Evolutionary conservation across 129 eudicot genomes (phyloP), one percentile per base, ranked within the genome.

Genomic region (Chrysanthemum seticuspe): DNA sequence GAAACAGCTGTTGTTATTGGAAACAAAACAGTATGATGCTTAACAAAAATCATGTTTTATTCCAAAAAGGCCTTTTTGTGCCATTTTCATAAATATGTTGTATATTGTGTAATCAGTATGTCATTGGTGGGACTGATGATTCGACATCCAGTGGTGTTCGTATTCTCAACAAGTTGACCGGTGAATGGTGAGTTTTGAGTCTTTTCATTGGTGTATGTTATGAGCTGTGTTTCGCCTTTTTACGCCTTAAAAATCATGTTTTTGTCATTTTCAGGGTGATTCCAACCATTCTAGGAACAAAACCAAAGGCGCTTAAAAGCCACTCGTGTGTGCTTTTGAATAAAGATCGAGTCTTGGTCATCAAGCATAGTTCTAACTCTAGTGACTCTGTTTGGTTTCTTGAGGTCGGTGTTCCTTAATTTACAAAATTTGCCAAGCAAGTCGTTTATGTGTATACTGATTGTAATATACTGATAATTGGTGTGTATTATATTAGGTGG

Each of bases 361-460:
- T 90, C 52, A 94, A 83, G 74, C 86, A 79, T 50, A 76, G 86
- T 68, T 77, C 89, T 21, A 65, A 68, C 12, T 69, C 82, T 2
- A 82, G 71, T 76, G 93, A 88, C 73, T 84, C 86, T 72, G 80
- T 83, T 65, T 94, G 96, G 96, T 94, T 94, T 85, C 96, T 94
- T 61, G 98, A 94, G 97, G 98, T 93, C 53, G 82, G 82, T 81
- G 53, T 65, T 65, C 2, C 23, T 31, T 36, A 4, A 54, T 16
- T 45, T 15, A 71, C 3, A 23, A 10, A 64, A 27, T 34, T 45
- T 57, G 31, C 55, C 45, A 55, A 29, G 36, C 40, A 36, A 4
- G 7, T 45, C 8, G 29, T 65, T 27, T 57, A 16, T 51, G 0
- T 6, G 36, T 71, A 63, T 71, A 59, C 45, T 54, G 67, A 71